Base-by-base conservation (phyloP, 257 asterid species). In the Solanum arcanum region DNA sequence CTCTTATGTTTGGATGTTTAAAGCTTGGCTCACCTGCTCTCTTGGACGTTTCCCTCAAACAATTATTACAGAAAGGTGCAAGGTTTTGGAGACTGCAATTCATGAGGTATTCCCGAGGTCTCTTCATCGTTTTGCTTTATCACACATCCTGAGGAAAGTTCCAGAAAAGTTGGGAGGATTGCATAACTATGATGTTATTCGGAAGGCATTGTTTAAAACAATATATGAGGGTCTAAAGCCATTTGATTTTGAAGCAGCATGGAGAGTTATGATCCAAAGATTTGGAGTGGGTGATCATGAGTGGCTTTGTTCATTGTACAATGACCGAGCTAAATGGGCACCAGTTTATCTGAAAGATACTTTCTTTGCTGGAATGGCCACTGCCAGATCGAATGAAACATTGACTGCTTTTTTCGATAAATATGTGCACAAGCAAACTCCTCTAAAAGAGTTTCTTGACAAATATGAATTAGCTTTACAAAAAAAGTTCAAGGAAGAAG, bases 161-260 rank as follows among this genome's bases (percentile, higher is more conserved):
- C 98, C 98, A 0, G 98, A 95, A 89, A 96, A 93, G 75, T 87
- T 96, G 90, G 98, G 99, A 23, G 99, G 99, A 42, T 84, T 94
- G 75, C 91, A 80, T 35, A 87, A 89, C 74, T 91, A 91, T 33
- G 93, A 91, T 86, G 88, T 69, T 74, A 86, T 91, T 64, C 69
- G 87, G 39, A 89, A 89, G 81, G 73, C 91, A 20, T 82, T 96
- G 70, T 42, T 87, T 78, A 93, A 92, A 92, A 93, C 91, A 83
- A 94, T 92, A 88, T 95, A 94, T 7, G 98, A 94, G 88, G 76
- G 93, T 35, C 47, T 94, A 87, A 94, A 95, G 52, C 95, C 98
- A 13, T 91, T 80, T 56, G 98, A 96, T 72, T 96, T 96, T 84
- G 98, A 95, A 91, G 89, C 96, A 69, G 91, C 97, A 25, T 95